Evolutionary conservation across 75 land plant genomes (phyloP).

Genomic region (Pinus albicaulis): DNA sequence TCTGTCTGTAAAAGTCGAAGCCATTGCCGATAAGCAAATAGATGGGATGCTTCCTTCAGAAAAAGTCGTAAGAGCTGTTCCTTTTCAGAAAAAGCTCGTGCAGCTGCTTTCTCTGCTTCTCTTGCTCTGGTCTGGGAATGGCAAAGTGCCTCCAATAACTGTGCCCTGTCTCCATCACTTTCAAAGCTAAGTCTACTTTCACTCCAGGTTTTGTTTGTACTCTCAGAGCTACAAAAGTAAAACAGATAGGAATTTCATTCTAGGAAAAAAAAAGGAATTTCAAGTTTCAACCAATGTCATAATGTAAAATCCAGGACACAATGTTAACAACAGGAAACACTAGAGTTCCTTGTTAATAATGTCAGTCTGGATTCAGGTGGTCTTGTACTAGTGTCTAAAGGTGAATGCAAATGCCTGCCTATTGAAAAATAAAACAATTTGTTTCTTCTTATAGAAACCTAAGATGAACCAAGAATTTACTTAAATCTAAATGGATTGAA

Average conservation of each 20-base stretch:
- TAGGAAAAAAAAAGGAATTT: neutral
- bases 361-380: too few relatives aligned
- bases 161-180: slow-evolving; percentile 43
- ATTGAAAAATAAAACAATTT: too few relatives aligned
- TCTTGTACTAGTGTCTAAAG: too few relatives aligned
- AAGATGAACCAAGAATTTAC: neutral
- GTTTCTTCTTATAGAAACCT: neutral
- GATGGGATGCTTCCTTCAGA: slow-evolving; percentile 68
- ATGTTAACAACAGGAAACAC: neutral
- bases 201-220: slow-evolving; percentile 16
- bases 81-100: slow-evolving; percentile 54
- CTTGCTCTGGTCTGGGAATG: slow-evolving; percentile 88
- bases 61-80: slow-evolving; percentile 70
- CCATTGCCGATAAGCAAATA: slow-evolving; percentile 87
- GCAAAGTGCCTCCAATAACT: slow-evolving; percentile 83
- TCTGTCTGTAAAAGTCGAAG: slow-evolving; percentile 60
- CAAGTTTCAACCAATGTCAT: neutral
- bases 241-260: neutral
- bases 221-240: slow-evolving; percentile 11
- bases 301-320: neutral
- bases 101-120: slow-evolving; percentile 75
- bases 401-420: too few relatives aligned
- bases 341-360: too few relatives aligned
- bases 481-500: neutral
- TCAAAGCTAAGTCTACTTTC: slow-evolving; percentile 15